phyloP scores from a whole-genome alignment of 257 asterid genomes.

The Perilla frutescens region DNA sequence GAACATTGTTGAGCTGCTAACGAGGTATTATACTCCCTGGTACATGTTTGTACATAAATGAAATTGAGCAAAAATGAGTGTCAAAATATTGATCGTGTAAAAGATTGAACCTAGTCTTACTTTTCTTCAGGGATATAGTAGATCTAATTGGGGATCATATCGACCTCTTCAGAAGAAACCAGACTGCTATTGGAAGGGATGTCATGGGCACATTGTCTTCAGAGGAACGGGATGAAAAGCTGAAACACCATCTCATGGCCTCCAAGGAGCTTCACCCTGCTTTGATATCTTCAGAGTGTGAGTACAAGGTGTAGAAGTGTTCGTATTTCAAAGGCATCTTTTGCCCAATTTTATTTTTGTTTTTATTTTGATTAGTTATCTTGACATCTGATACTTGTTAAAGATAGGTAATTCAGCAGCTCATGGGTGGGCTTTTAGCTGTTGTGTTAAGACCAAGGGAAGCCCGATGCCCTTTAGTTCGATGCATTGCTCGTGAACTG shows the following conservation, averaged over 20 bases:
- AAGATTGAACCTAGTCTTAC: conserved; percentile 23
- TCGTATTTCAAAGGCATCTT: conserved; percentile 42
- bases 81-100: conserved; percentile 19
- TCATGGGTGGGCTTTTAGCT: conserved; percentile 79
- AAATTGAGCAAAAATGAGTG: conserved; percentile 22
- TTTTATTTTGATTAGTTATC: conserved; percentile 28
- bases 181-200: conserved; percentile 76
- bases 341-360: conserved; percentile 25
- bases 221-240: conserved; percentile 88
- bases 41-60: conserved; percentile 23
- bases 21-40: conserved; percentile 56
- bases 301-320: conserved; percentile 92
- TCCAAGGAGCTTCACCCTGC: conserved; percentile 96
- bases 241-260: conserved; percentile 75
- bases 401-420: conserved; percentile 80
- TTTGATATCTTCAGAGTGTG: conserved; percentile 85
- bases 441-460: conserved; percentile 80
- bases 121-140: conserved; percentile 68
- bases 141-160: conserved; percentile 85
- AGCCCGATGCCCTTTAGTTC: conserved; percentile 80
- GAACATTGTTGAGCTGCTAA: conserved; percentile 83
- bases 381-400: conserved; percentile 45
- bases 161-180: conserved; percentile 83
- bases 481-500: conserved; percentile 88
- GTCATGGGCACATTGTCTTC: conserved; percentile 89